Base-by-base conservation (phyloP, 768 basidiomycete genomes). In the Xerocomellus chrysenteron region DNA sequence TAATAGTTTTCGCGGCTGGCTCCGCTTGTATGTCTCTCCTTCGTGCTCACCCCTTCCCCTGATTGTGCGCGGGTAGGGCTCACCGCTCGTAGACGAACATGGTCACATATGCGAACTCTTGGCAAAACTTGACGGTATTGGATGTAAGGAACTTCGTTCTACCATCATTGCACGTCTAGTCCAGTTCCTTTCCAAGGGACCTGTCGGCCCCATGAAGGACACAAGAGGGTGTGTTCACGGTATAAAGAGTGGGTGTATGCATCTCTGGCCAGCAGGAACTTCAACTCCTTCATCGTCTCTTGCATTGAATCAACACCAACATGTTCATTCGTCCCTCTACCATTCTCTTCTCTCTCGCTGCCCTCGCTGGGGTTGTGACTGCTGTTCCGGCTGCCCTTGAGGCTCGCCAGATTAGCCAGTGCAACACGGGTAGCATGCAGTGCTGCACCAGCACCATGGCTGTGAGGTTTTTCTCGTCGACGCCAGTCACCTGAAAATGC, bases 371-470 rank as follows among this genome's bases (percentile, higher is more conserved):
- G 17, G 37, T 39, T 39, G 37, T 17, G 16, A 39, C 9, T 10
- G 37, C 8, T n/a, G 37, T 13, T 6, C 37, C 37, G 16, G 6
- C 37, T 7, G 37, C 8, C 16, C 16, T 39, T n/a, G 37, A n/a
- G 12, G 46, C 16, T 30, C 57, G 57, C 30, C 7, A 40, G 6
- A 14, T 10, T 17, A 40, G 19, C 40, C 1, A 65, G 17, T 82
- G 81, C 68, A 73, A 73, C 64, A 73, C 76, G 33, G 81, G 80
- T 4, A 46, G 64, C 19, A 49, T 77, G 26, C 44, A 49, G 19
- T 65, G 56, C 53, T 61, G 50, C 32, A 7, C n/a, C 24, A 49
- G 35, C 33, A 4, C 17, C 21, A 21, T 4, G n/a, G 8, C 11
- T 14, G 50, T 52, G 39, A 56, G 45, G 36, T 2, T 40, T 16